phyloP scores from a whole-genome alignment of 192 early-diverging fungal species.

The Podila clonocystis region DNA sequence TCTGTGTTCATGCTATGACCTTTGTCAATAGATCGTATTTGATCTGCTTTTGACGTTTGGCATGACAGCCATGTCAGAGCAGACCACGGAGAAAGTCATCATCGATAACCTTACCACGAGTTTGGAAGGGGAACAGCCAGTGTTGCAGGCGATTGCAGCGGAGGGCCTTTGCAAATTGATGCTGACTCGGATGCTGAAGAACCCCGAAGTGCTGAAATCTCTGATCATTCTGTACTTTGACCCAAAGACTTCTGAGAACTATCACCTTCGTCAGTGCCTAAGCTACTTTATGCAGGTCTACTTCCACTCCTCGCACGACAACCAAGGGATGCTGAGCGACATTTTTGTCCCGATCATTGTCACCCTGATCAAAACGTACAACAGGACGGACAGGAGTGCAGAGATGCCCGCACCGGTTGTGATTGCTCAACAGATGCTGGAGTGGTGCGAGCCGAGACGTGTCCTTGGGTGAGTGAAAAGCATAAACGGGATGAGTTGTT shows the following conservation, averaged over 20 bases:
- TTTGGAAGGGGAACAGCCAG: constrained; percentile 64
- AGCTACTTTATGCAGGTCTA: constrained; percentile 90
- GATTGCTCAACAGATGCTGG: constrained; percentile 77
- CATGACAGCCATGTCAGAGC: constrained; percentile 48
- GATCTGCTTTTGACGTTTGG: constrained; percentile 71
- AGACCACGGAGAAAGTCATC: constrained; percentile 55
- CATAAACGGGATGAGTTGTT: neutral
- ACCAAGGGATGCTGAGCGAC: constrained; percentile 73
- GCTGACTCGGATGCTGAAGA: constrained; percentile 53
- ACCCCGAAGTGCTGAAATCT: constrained; percentile 44
- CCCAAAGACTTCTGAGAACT: constrained; percentile 71
- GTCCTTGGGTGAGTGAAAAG: constrained; percentile 61
- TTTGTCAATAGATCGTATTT: constrained; percentile 62
- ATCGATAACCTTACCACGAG: constrained; percentile 58
- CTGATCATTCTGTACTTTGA: constrained; percentile 88
- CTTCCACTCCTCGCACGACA: constrained; percentile 77
- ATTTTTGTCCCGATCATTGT: constrained; percentile 53
- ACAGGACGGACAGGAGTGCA: constrained; percentile 23
- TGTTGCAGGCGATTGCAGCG: constrained; percentile 74
- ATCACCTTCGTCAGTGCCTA: constrained; percentile 84
- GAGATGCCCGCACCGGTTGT: constrained; percentile 65
- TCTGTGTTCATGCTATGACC: neutral
- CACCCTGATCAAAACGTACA: constrained; percentile 21
- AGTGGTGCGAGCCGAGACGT: constrained; percentile 83
- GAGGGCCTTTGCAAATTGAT: constrained; percentile 85